Evolutionary conservation across 768 basidiomycete genomes (phyloP), one percentile per base, ranked within the genome.

Genomic region (Nidularia pulvinata): DNA sequence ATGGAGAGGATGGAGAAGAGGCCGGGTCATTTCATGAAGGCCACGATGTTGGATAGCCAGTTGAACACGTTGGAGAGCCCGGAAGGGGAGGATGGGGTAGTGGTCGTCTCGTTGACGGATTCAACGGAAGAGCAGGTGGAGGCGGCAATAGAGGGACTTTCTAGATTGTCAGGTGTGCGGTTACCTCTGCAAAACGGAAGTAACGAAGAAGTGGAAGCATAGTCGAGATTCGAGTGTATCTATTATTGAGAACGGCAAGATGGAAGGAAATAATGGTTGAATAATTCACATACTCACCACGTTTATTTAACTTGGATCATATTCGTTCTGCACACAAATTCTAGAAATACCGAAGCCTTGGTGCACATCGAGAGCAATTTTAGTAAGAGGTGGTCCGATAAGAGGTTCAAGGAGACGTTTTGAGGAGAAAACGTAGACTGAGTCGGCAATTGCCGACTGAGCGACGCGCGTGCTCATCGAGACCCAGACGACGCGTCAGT

Each of bases 11-110:
- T 94, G 82, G 60, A 60, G 68, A 72, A 74, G 37, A 75, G 93
- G 35, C 59, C 77, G 42, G 86, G 85, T 0, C 93, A 95, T 67
- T 95, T 89, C 59, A 91, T 95, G 87, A 93, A 92, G 69, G 82
- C 82, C 19, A 64, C 61, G 3, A 93, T 95, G 93, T 71, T 95
- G 59, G 86, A 87, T 49, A 87, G 88, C 57, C 93, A 95, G 72
- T 59, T 93, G 59, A 66, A 64, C 7, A 84, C 88, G 44, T 62
- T 95, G 59, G 88, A 94, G 70, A 75, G 73, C 51, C 93, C 93
- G 0, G 72, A 73, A 35, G 84, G 74, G 1, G 91, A 93, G 64
- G 73, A 78, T 4, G 86, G 80, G 0, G 86, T 91, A n/a, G 78
- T 91, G 16, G 72, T 75, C 4, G 83, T 92, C n/a, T 65, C 75